A percentile compares a stretch with the other conserved stretches of the same genome.
Conservation (phyloP, 2,329 filamentous ascomycete species). For the Camillea tinctor region DNA sequence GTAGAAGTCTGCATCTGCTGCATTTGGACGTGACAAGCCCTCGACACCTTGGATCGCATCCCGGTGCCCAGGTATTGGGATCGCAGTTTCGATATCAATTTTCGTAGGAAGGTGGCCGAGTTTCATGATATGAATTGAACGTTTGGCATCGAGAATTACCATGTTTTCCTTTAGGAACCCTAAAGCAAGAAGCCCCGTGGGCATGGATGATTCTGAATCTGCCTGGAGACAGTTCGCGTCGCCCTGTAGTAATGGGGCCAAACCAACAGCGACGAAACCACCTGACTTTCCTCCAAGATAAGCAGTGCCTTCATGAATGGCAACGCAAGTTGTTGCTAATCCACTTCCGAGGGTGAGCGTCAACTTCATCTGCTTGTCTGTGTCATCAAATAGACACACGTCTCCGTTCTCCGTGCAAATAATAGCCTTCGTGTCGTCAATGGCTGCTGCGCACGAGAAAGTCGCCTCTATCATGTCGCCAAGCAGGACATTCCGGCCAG, state of each 20-base stretch:
- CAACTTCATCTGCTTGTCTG: slow-evolving; percentile 68
- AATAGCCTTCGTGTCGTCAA: slow-evolving; percentile 73
- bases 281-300: slow-evolving; percentile 70
- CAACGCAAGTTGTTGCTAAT: slow-evolving; percentile 67
- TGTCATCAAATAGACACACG: slow-evolving; percentile 84
- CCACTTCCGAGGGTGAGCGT: slow-evolving; percentile 63
- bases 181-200: slow-evolving; percentile 60
- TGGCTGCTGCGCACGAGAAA: slow-evolving; percentile 73
- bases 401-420: slow-evolving; percentile 86
- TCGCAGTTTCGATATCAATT: slow-evolving; percentile 37
- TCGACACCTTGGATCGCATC: slow-evolving; percentile 73
- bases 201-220: slow-evolving; percentile 35
- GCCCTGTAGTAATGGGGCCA: slow-evolving; percentile 48
- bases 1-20: slow-evolving; percentile 69
- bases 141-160: slow-evolving; percentile 72
- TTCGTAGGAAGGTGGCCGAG: slow-evolving; percentile 43
- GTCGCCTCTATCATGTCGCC: slow-evolving; percentile 78
- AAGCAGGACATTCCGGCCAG: slow-evolving; percentile 84
- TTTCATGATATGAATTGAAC: slow-evolving; percentile 69
- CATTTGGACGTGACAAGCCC: slow-evolving; percentile 58
- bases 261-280: slow-evolving; percentile 52
- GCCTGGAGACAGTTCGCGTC: slow-evolving; percentile 39
- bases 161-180: slow-evolving; percentile 66
- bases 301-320: slow-evolving; percentile 56
- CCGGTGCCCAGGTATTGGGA: slow-evolving; percentile 61